These are phyloP conservation scores for Globisporangium barbulae DNA, from an alignment of 352 stramenopile species.

Conservation along the genomic window DNA sequence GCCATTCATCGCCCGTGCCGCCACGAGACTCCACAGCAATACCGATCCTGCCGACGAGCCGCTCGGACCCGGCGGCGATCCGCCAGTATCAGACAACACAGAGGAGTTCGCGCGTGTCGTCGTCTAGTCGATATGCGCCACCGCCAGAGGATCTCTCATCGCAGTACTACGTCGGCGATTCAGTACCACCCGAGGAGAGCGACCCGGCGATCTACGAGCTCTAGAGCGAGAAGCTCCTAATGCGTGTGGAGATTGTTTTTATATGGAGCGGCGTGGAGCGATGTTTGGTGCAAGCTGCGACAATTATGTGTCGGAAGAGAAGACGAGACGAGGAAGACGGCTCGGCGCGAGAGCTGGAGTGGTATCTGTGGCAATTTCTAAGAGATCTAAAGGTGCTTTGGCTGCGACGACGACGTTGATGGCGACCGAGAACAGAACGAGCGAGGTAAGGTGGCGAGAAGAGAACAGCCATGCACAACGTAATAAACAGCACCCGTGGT, in stretches of 20 bases:
- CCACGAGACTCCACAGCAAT: constrained; percentile 1
- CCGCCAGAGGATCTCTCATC: not conserved
- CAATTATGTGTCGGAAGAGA: not conserved
- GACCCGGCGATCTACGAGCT: constrained; percentile 17
- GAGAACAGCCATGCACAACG: no score
- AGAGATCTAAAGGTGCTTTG: not conserved
- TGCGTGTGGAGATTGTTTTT: no score
- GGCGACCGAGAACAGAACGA: no score
- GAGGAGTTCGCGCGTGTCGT: not conserved
- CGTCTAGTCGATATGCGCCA: not conserved
- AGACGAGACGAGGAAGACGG: not conserved
- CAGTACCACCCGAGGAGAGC: not conserved
- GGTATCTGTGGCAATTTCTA: not conserved
- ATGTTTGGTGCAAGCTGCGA: not conserved
- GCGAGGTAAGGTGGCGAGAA: no score
- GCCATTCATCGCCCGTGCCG: constrained; percentile 16
- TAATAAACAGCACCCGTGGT: no score
- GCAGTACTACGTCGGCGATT: constrained; percentile 11
- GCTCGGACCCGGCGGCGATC: constrained; percentile 15
- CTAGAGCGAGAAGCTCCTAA: not conserved
- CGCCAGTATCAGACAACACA: constrained; percentile 12
- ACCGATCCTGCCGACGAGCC: constrained; percentile 9
- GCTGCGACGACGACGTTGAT: no score
- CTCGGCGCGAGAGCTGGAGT: no score
- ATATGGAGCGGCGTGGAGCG: not conserved